phyloP scores from a whole-genome alignment of 116 monocot species.

The Posidonia oceanica region DNA sequence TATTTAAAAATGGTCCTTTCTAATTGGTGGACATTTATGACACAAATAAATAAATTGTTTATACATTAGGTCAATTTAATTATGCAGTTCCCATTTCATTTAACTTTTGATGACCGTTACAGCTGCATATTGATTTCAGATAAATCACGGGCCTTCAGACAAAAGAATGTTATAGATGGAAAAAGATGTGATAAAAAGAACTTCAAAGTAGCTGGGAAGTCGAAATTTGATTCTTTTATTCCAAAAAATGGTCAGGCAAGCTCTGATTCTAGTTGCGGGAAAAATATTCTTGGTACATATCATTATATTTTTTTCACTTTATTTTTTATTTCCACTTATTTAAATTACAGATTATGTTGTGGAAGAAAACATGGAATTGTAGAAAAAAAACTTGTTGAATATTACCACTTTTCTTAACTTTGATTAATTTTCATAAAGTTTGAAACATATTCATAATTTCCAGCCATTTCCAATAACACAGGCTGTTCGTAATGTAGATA shows the following conservation, averaged over 20 bases:
- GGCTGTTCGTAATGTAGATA: no score
- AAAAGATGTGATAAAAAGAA: conserved; percentile 42
- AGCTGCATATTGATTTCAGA: conserved; percentile 20
- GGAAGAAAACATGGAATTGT: neutral
- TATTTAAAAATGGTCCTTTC: no score
- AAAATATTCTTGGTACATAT: conserved; percentile 32
- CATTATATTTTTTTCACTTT: neutral
- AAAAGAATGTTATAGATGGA: conserved; percentile 40
- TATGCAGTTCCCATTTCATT: neutral
- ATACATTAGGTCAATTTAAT: neutral
- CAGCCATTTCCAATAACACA: no score
- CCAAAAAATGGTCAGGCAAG: conserved; percentile 28
- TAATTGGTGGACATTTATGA: no score
- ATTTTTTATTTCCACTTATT: neutral
- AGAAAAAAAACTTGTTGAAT: neutral
- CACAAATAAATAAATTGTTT: neutral
- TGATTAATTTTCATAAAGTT: no score
- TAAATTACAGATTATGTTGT: neutral
- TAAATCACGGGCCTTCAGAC: conserved; percentile 27
- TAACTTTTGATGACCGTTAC: neutral
- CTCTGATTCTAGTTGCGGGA: conserved; percentile 35
- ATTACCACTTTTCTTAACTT: no score
- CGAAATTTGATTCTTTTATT: conserved; percentile 42
- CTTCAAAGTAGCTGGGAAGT: conserved; percentile 21
- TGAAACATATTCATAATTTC: no score